Percentiles rank a stretch among this genome's conserved stretches.
Evolutionary conservation across 2,329 filamentous ascomycete genomes (phyloP).

Genomic region (Penicillium sumatraense): DNA sequence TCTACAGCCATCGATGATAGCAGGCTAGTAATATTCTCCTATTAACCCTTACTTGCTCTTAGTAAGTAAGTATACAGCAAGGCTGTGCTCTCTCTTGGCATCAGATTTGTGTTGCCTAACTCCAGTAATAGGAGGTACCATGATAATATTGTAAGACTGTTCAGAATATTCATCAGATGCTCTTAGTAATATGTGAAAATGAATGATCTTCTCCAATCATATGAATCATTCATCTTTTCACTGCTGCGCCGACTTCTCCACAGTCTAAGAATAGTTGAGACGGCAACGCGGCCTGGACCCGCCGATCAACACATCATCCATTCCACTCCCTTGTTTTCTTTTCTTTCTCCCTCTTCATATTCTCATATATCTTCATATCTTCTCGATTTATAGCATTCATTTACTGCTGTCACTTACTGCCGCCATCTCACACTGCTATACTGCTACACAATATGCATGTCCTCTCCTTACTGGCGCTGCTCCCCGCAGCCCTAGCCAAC

Average conservation of each 20-base stretch:
- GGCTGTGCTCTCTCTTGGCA: no score
- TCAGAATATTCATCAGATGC: not conserved
- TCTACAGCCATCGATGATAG: no score
- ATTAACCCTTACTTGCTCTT: no score
- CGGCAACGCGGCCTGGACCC: constrained; percentile 33
- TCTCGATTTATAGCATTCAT: not conserved
- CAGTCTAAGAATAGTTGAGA: constrained; percentile 36
- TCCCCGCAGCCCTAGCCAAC: constrained; percentile 34
- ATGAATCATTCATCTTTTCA: not conserved
- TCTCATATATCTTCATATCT: no score
- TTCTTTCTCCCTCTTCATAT: not conserved
- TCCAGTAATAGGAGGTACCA: no score
- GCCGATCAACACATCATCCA: constrained; percentile 10
- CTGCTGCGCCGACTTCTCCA: constrained; percentile 18
- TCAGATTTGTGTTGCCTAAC: no score
- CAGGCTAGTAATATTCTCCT: no score
- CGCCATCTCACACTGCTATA: no score
- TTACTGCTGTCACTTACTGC: not conserved
- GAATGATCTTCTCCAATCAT: not conserved
- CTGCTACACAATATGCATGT: constrained; percentile 37
- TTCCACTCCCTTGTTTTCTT: not conserved
- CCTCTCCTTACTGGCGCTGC: constrained; percentile 33
- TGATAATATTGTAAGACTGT: no score
- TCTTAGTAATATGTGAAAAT: not conserved
- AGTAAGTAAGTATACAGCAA: no score